Base-by-base conservation (phyloP, 1,284 basidiomycete genomes). In the Cutaneotrichosporon daszewskae region DNA sequence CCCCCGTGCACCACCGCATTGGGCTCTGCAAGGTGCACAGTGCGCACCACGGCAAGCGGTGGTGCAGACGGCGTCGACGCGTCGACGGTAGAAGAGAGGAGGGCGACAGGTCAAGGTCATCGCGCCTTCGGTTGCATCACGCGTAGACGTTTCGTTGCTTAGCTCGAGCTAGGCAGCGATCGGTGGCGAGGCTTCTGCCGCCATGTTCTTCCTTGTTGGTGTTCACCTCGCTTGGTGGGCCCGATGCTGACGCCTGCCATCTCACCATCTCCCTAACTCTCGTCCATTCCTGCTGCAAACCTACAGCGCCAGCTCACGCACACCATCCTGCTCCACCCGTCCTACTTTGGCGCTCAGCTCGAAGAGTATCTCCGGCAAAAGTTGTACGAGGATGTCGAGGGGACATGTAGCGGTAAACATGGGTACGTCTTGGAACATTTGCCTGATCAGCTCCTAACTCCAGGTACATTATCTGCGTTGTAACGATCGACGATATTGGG, bases 281-380 rank as follows among this genome's bases (percentile, higher is more conserved):
- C 33, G 23, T 36, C 32, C 37, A 25, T 42, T 37, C 27, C 32
- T 35, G n/a, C 17, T 41, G 36, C 29, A 29, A 43, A 35, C n/a
- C 40, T 40, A 45, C 66, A 92, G 88, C 94, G 95, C 79, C 84
- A 91, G 66, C 79, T 97, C 24, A 88, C 87, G 22, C 90, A 97
- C 71, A 91, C 89, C 5, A 94, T 97, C 64, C 82, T 92, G 40
- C 79, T 98, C 20, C 94, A 97, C 68, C 94, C 94, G 13, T 96
- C 92, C 18, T 98, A 94, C 74, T 98, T 97, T 68, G 94, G 94
- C 13, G 89, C 94, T 6, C 84, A 87, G 51, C 91, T 97, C 81
- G 79, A 88, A 48, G 85, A 87, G 55, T 95, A 89, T 72, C 80
- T 98, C 47, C 83, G 89, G 66, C 84, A 84, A 45, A 95, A 96